Conservation (phyloP, 768 basidiomycete species). For the Tricholoma bakamatsutake region DNA sequence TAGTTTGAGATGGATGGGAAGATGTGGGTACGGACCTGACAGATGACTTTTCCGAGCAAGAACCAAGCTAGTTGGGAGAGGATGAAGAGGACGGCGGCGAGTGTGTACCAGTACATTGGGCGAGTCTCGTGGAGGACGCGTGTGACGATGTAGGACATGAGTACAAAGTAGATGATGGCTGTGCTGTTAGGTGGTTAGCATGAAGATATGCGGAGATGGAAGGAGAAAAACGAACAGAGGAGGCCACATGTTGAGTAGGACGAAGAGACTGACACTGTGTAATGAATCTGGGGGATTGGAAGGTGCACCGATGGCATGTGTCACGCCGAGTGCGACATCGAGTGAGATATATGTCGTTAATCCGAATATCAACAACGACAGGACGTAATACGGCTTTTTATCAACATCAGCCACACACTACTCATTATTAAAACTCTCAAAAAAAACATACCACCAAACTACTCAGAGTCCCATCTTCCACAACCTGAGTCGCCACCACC, state of each 20-base stretch:
- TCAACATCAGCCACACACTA: too few species aligned
- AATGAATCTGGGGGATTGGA: constrained; percentile 52
- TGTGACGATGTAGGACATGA: constrained; percentile 82
- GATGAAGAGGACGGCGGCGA: constrained; percentile 69
- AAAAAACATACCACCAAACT: constrained; percentile 52
- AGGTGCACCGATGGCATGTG: constrained; percentile 48
- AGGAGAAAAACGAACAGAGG: constrained; percentile 4
- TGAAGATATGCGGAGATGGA: too few species aligned
- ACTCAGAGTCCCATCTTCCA: constrained; percentile 84
- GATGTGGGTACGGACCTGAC: constrained; percentile 30
- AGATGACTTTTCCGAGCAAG: constrained; percentile 72
- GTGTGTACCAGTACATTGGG: constrained; percentile 75
- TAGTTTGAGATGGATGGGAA: not conserved
- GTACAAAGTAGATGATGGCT: constrained; percentile 59
- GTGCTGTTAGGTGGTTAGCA: not conserved
- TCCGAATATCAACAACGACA: constrained; percentile 56
- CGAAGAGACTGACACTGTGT: constrained; percentile 70
- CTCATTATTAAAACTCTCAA: too few species aligned
- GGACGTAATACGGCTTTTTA: constrained; percentile 54
- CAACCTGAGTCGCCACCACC: constrained; percentile 79
- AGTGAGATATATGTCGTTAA: constrained; percentile 80
- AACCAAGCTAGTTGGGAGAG: constrained; percentile 81
- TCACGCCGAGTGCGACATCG: constrained; percentile 71
- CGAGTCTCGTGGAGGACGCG: constrained; percentile 69
- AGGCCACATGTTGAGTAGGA: constrained; percentile 78